Base-by-base conservation (phyloP, 305 asterid species). In the Fraxinus sp. region DNA sequence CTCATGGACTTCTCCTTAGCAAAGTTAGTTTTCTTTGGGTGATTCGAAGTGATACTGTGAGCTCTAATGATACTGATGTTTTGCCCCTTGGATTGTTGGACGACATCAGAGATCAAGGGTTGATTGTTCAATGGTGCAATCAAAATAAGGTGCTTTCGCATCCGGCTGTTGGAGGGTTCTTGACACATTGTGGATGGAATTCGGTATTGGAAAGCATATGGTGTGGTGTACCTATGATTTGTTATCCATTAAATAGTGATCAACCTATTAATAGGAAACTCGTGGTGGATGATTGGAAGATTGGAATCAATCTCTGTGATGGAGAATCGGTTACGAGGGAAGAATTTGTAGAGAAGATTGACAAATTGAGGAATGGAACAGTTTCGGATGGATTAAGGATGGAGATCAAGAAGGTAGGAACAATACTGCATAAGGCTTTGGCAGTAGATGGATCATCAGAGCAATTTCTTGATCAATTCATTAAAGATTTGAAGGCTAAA, bases 111-210 rank as follows among this genome's bases (percentile, higher is more conserved):
- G 86, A 81, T 8, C 85, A 83, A 28, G 97, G 97, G n/a, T 7
- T 93, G 81, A 78, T 91, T 0, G 87, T 93, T 76, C 84, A 91
- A 0, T 93, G 98, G 98, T 94, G 98, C 78, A 22, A 84, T 70
- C 97, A 94, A 76, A 85, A 86, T 39, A 86, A 20, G 78, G 91
- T 93, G 76, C 87, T 94, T 9, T 91, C 94, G 0, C 87, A 91
- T 73, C 92, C 87, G 0, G 91, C 93, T 0, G 80, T 92, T 5
- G 97, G 97, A 0, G 95, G 96, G 24, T 94, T 94, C 74, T 73
- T 94, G 80, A 90, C 95, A 7, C 98, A 94, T 0, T 90, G 94
- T 32, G 97, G 98, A 18, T 94, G 97, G 97, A 94, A 94, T 37
- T 94, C 98, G 0, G 79, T 87, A 0, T 9, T 93, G 83, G 98